Conservation (phyloP, 495 filamentous ascomycete species). For the Daldinia decipiens region DNA sequence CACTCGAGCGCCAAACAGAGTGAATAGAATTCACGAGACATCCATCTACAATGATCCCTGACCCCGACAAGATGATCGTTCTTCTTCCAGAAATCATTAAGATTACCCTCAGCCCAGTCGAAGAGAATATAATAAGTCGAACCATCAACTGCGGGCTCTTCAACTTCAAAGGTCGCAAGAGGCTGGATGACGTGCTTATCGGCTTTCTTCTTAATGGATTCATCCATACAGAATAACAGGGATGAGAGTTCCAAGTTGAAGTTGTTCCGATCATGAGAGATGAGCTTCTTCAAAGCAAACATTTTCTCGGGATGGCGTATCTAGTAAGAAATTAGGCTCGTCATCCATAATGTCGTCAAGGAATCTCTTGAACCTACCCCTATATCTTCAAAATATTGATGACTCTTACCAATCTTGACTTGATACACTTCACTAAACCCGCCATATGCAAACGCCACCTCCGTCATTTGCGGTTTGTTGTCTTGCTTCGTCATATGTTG, state of each 20-base stretch:
- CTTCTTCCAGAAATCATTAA: conserved; percentile 28
- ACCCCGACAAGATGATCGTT: conserved; percentile 9
- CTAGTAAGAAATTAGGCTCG: not conserved
- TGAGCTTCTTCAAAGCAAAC: conserved; percentile 37
- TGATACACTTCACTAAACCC: conserved; percentile 35
- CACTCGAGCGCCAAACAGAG: conserved; percentile 28
- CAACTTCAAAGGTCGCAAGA: conserved; percentile 37
- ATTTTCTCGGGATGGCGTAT: conserved; percentile 12
- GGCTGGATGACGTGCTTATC: conserved; percentile 25
- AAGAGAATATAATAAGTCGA: conserved; percentile 37
- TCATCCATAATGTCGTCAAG: not conserved
- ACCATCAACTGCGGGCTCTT: not conserved
- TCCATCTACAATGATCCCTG: conserved; percentile 28
- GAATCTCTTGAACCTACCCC: conserved; percentile 15
- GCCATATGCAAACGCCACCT: not conserved
- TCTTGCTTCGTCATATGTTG: too few relatives aligned
- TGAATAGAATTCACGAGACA: conserved; percentile 36
- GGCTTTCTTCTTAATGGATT: not conserved
- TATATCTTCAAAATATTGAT: conserved; percentile 20
- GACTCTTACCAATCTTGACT: conserved; percentile 27
- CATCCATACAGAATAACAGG: conserved; percentile 37
- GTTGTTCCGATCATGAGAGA: conserved; percentile 8
- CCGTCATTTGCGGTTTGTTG: not conserved
- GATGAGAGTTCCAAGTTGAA: conserved; percentile 35
- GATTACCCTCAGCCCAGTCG: conserved; percentile 37